Evolutionary conservation across 352 stramenopile genomes (phyloP), one percentile per base, ranked within the genome.

Genomic region (Globisporangium acanthophoron): DNA sequence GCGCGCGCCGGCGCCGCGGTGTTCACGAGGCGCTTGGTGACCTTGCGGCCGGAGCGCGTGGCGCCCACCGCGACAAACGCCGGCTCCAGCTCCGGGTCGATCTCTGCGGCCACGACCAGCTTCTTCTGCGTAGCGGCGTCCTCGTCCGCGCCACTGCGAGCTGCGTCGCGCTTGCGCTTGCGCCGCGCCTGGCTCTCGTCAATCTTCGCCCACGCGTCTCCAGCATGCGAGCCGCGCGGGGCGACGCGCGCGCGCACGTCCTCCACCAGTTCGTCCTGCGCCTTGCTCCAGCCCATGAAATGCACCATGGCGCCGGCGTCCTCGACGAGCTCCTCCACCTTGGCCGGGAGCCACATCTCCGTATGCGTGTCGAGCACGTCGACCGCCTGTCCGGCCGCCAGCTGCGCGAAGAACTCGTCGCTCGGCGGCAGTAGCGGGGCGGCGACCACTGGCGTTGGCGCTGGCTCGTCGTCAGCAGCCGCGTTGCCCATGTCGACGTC

Each of bases 261-360:
- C 29, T 62, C 64, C 49, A 90, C 78, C 27, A 73, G 58, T 41
- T 89, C 81, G 56, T 90, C 70, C 20, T 64, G 70, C 35, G 70
- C 73, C 16, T 76, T 76, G 55, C 74, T 87, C 79, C 78, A 89
- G 33, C 74, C 78, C 66, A 92, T 76, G 58, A 77, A 92, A 50
- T 89, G 79, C 55, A 92, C 68, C 35, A 41, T 71, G 52, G 68
- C 76, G 13, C 55, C 24, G 2, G 60, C 56, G 3, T 71, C 71
- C 49, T 70, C 48, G 12, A 74, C 44, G 4, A 37, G 21, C 24
- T 27, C 41, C 16, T 81, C 70, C 43, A 90, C 71, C 58, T 81
- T 86, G 31, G 79, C 79, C 3, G 81, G 62, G 50, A 90, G 61
- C 81, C 81, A 92, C 47, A 61, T 54, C 39, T 82, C 73, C 20